phyloP scores from a whole-genome alignment of 768 basidiomycete genomes.

The Dioszegia hungarica region DNA sequence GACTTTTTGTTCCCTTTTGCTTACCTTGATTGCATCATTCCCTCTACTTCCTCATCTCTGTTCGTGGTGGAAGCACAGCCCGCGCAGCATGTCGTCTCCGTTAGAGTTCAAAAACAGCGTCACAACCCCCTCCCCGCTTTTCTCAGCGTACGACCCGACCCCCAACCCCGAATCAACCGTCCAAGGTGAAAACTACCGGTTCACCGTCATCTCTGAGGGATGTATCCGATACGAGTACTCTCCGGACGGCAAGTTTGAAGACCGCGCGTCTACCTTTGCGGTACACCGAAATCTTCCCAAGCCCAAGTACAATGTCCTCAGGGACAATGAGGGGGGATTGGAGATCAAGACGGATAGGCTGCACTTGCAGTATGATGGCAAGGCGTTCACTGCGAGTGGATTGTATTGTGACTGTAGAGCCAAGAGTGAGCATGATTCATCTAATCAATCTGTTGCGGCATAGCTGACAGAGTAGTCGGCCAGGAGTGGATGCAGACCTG shows the following conservation, averaged over 20 bases:
- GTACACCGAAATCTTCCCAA: constrained; percentile 19
- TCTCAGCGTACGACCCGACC: neutral
- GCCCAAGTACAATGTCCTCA: constrained; percentile 11
- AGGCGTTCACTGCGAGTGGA: constrained; percentile 18
- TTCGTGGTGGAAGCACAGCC: too few relatives aligned
- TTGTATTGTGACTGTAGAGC: constrained; percentile 9
- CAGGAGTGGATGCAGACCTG: constrained; percentile 6
- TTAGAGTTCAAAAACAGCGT: constrained; percentile 5
- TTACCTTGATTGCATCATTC: neutral
- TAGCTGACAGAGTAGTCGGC: neutral
- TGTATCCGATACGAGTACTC: constrained; percentile 25
- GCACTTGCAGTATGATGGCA: constrained; percentile 21
- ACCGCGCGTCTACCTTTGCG: constrained; percentile 33
- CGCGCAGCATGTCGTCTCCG: neutral
- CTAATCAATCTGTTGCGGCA: neutral
- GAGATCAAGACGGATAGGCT: constrained; percentile 18
- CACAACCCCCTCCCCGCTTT: constrained; percentile 4
- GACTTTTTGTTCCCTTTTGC: too few relatives aligned
- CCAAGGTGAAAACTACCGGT: constrained; percentile 7
- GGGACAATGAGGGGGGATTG: constrained; percentile 7
- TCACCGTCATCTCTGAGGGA: constrained; percentile 24
- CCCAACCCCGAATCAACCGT: neutral
- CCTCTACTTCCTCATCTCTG: neutral
- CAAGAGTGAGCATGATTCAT: constrained; percentile 12
- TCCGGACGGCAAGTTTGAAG: constrained; percentile 23